These are phyloP conservation scores for Aristolochia californica DNA, from an alignment of 164 flowering plant species.

Conservation along the genomic window DNA sequence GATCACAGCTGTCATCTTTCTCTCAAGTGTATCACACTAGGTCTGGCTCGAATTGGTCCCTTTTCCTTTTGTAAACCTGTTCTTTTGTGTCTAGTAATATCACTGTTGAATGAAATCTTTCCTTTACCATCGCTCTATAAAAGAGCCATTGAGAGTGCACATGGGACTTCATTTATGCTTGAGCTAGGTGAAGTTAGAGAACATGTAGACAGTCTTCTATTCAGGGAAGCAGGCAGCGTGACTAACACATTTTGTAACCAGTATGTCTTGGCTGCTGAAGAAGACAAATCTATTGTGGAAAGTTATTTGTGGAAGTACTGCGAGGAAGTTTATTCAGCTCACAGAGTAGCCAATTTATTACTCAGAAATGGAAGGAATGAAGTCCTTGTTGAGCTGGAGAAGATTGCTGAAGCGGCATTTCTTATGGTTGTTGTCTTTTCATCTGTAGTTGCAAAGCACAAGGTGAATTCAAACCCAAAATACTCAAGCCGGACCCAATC, in stretches of 20 bases:
- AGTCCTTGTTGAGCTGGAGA: constrained; percentile 58
- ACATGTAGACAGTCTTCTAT: constrained; percentile 40
- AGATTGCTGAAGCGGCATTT: constrained; percentile 82
- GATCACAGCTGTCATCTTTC: constrained; percentile 20
- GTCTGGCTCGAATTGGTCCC: constrained; percentile 56
- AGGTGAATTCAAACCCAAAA: constrained; percentile 31
- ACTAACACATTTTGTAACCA: constrained; percentile 72
- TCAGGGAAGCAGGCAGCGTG: constrained; percentile 80
- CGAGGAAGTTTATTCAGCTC: constrained; percentile 48
- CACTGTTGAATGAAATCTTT: constrained; percentile 57
- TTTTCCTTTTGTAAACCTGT: constrained; percentile 33
- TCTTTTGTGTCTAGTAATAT: constrained; percentile 45
- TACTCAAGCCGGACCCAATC: constrained; percentile 28
- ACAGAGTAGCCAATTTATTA: constrained; percentile 36
- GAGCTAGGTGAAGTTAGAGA: constrained; percentile 28
- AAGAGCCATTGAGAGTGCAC: constrained; percentile 15
- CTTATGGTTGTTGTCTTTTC: constrained; percentile 91
- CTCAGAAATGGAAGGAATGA: constrained; percentile 33
- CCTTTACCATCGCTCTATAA: constrained; percentile 43
- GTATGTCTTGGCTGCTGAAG: constrained; percentile 54
- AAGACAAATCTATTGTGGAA: constrained; percentile 49
- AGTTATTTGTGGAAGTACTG: constrained; percentile 64
- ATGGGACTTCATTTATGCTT: constrained; percentile 8
- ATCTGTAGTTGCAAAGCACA: constrained; percentile 65
- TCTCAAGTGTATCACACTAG: constrained; percentile 55